Evolutionary conservation across 179 eudicot genomes (phyloP).

Genomic region (Nepenthes alata): DNA sequence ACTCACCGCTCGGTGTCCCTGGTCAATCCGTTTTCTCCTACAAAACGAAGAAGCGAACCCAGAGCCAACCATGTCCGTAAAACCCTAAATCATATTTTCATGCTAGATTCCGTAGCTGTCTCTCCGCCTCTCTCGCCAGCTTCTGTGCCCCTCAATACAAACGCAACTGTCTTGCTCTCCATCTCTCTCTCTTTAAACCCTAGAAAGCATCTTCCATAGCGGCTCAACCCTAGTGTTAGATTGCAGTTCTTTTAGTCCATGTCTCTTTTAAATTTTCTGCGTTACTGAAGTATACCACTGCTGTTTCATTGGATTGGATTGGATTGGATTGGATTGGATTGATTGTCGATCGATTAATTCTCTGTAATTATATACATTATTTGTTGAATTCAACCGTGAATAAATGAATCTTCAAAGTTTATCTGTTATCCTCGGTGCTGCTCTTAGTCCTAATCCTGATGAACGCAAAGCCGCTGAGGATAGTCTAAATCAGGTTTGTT

Average conservation of each 20-base stretch:
- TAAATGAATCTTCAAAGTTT: conserved; percentile 79
- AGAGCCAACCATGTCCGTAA: too few relatives aligned
- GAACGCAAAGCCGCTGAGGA: conserved; percentile 95
- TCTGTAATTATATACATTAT: not conserved
- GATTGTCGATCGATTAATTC: not conserved
- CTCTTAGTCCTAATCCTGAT: conserved; percentile 85
- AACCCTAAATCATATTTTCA: too few relatives aligned
- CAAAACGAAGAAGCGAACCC: too few relatives aligned
- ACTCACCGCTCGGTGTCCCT: too few relatives aligned
- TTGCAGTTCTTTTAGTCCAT: conserved; percentile 5
- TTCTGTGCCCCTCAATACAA: too few relatives aligned
- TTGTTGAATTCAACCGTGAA: not conserved
- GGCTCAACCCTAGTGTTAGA: conserved; percentile 15
- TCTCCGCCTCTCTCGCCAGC: too few relatives aligned
- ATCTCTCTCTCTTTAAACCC: conserved; percentile 12
- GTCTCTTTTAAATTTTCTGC: not conserved
- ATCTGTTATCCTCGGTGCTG: conserved; percentile 73
- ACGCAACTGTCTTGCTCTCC: too few relatives aligned
- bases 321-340: not conserved
- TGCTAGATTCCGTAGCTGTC: too few relatives aligned
- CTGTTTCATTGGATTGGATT: not conserved
- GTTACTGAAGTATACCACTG: not conserved
- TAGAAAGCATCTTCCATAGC: conserved; percentile 5
- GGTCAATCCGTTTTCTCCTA: too few relatives aligned
- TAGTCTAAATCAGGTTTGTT: conserved; percentile 71